Evolutionary conservation across 2,329 filamentous ascomycete species (phyloP), one percentile per base, ranked within the genome.

Genomic region (Fusarium chuoi): DNA sequence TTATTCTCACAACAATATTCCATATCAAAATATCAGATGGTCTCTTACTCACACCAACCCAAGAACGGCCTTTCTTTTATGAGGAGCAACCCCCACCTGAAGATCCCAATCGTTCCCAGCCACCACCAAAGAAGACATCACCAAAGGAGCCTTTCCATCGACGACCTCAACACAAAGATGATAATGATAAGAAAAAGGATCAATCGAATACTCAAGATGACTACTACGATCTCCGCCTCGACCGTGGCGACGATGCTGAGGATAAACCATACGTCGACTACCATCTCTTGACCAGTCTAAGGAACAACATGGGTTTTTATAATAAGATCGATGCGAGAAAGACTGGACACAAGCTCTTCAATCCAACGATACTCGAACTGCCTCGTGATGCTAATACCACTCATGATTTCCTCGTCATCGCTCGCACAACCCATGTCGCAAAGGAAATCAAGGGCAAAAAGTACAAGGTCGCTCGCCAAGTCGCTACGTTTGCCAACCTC

Each of bases 221-320:
- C 22, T 59, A 56, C 17, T 15, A 49, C 30, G 62, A 68, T 33
- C 14, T 30, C 24, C 22, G 30, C 30, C 30, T 68, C 51, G 52
- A 63, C 11, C 54, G 66, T 14, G 52, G 48, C 8, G 62, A 65
- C 6, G n/a, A 59, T 7, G n/a, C 24, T 5, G 5, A 52, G n/a
- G 33, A 51, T 14, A 44, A 45, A 3, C 28, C 62, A 26, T 17
- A 46, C 11, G n/a, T 56, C 17, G 72, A 75, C 35, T 75, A 73
- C 6, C 72, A 62, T 9, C 48, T 75, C 24, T 66, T 75, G 26
- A 69, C 72, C 7, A 75, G 72, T 20, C 33, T 63, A 11, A 41
- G 71, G 26, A 75, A 75, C 13, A 75, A 63, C 18, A 70, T 75
- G 72, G 73, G 73, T 11, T 75, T 75, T 14, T 70, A 70, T 35